A percentile compares a stretch with the other conserved stretches of the same genome.
Conservation (phyloP, 1,284 basidiomycete genomes). For the Leccinum griseonigrum region DNA sequence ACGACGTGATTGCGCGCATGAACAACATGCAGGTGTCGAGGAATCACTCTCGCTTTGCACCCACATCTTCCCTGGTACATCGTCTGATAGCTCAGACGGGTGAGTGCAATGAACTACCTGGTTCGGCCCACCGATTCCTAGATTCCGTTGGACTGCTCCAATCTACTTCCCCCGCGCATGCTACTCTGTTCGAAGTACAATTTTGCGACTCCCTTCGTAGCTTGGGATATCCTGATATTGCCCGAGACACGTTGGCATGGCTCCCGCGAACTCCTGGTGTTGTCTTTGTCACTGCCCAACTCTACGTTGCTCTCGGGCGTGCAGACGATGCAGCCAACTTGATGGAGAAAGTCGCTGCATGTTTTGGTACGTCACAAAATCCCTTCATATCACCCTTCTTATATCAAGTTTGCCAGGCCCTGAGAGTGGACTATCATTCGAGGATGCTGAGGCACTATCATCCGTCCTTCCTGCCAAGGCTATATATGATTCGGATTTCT, state of each 20-base stretch:
- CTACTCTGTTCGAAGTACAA: slow-evolving; percentile 63
- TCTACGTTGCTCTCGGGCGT: slow-evolving; percentile 68
- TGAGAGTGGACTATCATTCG: slow-evolving; percentile 49
- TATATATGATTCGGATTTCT: slow-evolving; percentile 58
- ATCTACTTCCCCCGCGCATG: slow-evolving; percentile 61
- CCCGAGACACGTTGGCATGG: slow-evolving; percentile 67
- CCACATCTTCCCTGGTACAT: slow-evolving; percentile 71
- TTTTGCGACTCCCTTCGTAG: slow-evolving; percentile 70
- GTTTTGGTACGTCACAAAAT: slow-evolving; percentile 55
- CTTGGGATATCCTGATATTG: slow-evolving; percentile 62
- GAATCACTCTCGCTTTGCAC: slow-evolving; percentile 43
- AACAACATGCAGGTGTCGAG: slow-evolving; percentile 69
- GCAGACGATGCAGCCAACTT: slow-evolving; percentile 70
- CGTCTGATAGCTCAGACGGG: slow-evolving; percentile 58
- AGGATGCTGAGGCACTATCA: slow-evolving; percentile 63
- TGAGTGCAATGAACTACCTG: slow-evolving; percentile 45
- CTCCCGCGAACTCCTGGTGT: slow-evolving; percentile 76
- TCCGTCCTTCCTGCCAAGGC: slow-evolving; percentile 60
- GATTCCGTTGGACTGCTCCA: slow-evolving; percentile 63
- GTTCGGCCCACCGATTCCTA: slow-evolving; percentile 66
- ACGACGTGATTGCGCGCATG: slow-evolving; percentile 65
- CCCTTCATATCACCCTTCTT: slow-evolving; percentile 6
- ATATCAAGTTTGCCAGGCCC: slow-evolving; percentile 40
- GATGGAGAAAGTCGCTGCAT: slow-evolving; percentile 75
- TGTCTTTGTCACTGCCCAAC: slow-evolving; percentile 68